Base-by-base conservation (phyloP, 225 moss, liverwort and hornwort genomes). In the Neckera pumila region DNA sequence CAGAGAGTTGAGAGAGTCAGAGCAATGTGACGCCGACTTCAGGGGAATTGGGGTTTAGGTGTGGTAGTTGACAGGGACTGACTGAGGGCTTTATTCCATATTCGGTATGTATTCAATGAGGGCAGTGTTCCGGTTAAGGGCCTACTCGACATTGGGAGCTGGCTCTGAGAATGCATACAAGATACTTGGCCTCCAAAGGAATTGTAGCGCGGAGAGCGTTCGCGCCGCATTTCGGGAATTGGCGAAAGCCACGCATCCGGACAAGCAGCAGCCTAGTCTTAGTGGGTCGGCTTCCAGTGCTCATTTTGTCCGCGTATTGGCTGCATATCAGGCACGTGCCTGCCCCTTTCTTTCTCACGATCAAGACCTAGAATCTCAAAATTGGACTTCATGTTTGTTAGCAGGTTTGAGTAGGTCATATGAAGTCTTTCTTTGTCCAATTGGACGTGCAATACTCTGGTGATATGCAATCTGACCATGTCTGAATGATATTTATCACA, bases 201-300 rank as follows among this genome's bases (percentile, higher is more conserved):
- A 89, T 82, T 95, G 95, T 79, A 94, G 86, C 83, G 87, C 87
- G 14, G 93, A 89, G 82, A 92, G 66, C 60, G 93, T 98, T 49
- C 94, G 97, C 42, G 89, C 77, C 9, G 93, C 95, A 47, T 98
- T 96, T 90, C 95, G 95, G 82, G 92, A 95, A 88, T 92, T 95
- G 86, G 98, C 98, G 76, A 98, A 98, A 93, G 97, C 93, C 36
- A 98, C 98, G 27, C 98, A 98, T 87, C 98, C 98, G 43, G 98
- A 98, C 90, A 92, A 91, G 90, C 97, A 90, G 90, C 97, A 98
- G 83, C 85, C 92, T 59, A 83, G 86, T 72, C 15, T 76, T n/a
- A 81, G 58, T 76, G 91, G 79, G 58, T 78, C 91, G 22, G 89
- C 90, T 75, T 92, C 90, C 51, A 95, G 95, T 63, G 93, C 93